Base-by-base conservation (phyloP, 805 yeast species). In the Barnettozyma salicaria region DNA sequence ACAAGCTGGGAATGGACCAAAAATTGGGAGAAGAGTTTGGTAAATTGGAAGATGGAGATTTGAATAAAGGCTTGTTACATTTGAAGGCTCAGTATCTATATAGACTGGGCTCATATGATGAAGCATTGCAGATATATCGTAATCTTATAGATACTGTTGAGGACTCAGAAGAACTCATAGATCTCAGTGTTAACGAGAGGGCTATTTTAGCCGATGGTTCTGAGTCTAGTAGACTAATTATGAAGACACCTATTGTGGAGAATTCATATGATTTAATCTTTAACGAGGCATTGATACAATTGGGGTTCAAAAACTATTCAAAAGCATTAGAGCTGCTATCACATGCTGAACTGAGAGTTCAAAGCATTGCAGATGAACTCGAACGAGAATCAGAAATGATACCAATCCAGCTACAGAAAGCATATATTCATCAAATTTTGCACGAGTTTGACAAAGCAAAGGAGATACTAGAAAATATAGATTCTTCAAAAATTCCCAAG, bases 101-200 rank as follows among this genome's bases (percentile, higher is more conserved):
- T 50, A 68, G 69, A 40, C 50, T 56, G 18, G 88, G 87, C 14
- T 49, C 68, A 22, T 63, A 70, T 38, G 59, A 54, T 7, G 63
- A 72, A 31, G 72, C 89, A 0, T 63, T 75, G 42, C 51, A 59
- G 11, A 46, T 80, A 5, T 82, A 80, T 51, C 60, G 66, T 30
- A 60, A 65, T 3, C 59, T 82, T 42, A 54, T 75, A 10, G 35
- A 55, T 4, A 35, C 64, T 20, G 49, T 57, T 23, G 65, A 61
- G 4, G 45, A 48, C 4, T 63, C 60, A 28, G 54, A 56, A 28
- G 75, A 65, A 44, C 43, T 51, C 10, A 41, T 68, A 27, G 94
- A 83, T 56, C 59, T 83, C 40, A 60, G 73, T 21, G 77, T 82
- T 40, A 83, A 83, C 51, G 83, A 80, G 56, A 67, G 80, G 41